Evolutionary conservation across 495 filamentous ascomycete species (phyloP).

Genomic region (Neurospora discreta): DNA sequence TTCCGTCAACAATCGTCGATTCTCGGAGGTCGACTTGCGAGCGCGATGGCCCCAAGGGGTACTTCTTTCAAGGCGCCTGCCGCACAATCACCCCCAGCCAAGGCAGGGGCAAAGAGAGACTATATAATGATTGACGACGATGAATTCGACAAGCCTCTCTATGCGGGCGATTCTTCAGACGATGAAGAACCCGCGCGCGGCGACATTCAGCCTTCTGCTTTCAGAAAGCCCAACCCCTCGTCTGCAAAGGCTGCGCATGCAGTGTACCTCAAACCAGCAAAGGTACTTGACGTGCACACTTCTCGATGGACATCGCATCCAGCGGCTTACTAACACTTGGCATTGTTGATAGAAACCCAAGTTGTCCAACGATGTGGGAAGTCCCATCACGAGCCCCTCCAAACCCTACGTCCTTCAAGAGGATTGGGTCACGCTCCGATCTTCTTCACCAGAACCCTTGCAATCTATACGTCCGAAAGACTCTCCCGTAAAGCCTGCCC

Average conservation of each 20-base stretch:
- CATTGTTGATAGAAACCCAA: background rate
- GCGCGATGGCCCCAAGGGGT: background rate
- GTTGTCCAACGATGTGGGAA: conserved; percentile 1
- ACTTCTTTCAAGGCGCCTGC: conserved; percentile 41
- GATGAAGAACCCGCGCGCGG: conserved; percentile 36
- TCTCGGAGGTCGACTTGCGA: conserved; percentile 59
- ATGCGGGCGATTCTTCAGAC: conserved; percentile 29
- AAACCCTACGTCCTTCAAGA: conserved; percentile 9
- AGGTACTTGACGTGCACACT: background rate
- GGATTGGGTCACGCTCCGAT: conserved; percentile 16
- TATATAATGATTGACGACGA: conserved; percentile 35
- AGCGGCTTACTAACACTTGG: background rate
- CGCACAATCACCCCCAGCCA: conserved; percentile 3
- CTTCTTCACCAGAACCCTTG: conserved; percentile 6
- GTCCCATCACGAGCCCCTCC: conserved; percentile 12
- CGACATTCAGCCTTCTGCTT: conserved; percentile 63
- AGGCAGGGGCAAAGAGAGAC: conserved; percentile 12
- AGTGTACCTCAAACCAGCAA: background rate
- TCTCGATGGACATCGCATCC: background rate
- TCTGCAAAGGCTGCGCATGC: background rate
- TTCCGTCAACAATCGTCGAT: conserved; percentile 50
- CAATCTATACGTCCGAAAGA: conserved; percentile 6
- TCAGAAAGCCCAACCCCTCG: conserved; percentile 23
- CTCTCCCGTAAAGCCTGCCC: background rate
- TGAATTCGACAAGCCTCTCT: conserved; percentile 28